A percentile compares a stretch with the other conserved stretches of the same genome.
These are phyloP conservation scores for Metarhizium brunneum DNA, from an alignment of 2,329 filamentous ascomycete species.

Conservation along the genomic window DNA sequence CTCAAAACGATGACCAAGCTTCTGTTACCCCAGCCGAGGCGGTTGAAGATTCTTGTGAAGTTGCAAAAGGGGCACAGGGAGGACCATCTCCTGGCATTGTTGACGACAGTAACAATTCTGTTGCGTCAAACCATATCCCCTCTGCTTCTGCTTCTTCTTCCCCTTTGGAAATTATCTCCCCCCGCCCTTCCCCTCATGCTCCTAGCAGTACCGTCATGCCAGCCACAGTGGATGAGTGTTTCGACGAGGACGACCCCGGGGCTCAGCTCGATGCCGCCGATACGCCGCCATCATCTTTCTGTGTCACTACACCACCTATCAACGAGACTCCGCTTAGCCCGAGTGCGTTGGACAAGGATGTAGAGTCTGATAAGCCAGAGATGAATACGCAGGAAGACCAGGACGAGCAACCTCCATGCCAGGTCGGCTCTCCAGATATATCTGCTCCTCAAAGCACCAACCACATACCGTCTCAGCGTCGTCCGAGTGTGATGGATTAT, in stretches of 20 bases:
- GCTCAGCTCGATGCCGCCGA: background rate
- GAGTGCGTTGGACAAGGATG: background rate
- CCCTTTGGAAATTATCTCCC: conserved; percentile 1
- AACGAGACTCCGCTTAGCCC: background rate
- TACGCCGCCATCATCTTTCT: conserved; percentile 3
- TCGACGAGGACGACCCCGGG: conserved; percentile 3
- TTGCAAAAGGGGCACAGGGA: background rate
- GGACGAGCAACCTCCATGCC: background rate
- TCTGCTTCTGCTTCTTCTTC: background rate
- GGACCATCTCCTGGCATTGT: background rate
- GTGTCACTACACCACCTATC: conserved; percentile 1
- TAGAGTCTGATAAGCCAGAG: background rate
- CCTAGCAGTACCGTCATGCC: background rate
- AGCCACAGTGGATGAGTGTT: conserved; percentile 8
- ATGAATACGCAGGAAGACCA: background rate
- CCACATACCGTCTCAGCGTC: conserved; percentile 5
- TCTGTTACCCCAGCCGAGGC: background rate
- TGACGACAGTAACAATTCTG: background rate
- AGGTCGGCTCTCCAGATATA: conserved; percentile 6
- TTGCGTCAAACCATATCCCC: background rate
- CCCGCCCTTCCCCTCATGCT: conserved; percentile 1
- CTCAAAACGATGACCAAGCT: background rate
- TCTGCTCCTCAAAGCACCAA: conserved; percentile 1
- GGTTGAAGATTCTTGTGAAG: background rate
- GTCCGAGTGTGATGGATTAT: conserved; percentile 12